Evolutionary conservation across 208 protist genomes (phyloP).

Genomic region (Balamuthia mandrillaris): DNA sequence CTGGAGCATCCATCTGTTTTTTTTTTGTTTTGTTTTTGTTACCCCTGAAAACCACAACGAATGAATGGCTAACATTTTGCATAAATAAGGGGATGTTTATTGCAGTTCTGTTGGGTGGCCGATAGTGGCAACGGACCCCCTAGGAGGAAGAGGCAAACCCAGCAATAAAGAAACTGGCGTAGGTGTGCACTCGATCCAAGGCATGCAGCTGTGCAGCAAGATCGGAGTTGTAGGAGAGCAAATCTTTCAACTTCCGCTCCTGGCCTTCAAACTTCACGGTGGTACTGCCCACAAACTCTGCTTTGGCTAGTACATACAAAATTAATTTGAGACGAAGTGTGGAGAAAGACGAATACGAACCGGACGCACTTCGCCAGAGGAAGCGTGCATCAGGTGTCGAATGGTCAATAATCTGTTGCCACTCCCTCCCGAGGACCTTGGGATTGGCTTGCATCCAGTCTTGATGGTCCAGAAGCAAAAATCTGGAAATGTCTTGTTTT

Average conservation of each 20-base stretch:
- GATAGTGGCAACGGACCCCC: too few relatives aligned
- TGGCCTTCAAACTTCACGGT: not conserved
- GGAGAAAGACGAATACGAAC: too few relatives aligned
- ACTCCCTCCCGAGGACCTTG: constrained; percentile 34
- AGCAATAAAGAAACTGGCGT: constrained; percentile 41
- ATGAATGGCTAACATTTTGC: too few relatives aligned
- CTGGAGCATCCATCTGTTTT: too few relatives aligned
- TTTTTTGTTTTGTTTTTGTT: too few relatives aligned
- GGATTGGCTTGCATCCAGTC: constrained; percentile 36
- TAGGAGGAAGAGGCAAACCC: too few relatives aligned
- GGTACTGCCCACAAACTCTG: constrained; percentile 27
- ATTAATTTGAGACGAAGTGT: too few relatives aligned
- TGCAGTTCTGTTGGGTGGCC: too few relatives aligned
- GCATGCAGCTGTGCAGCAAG: constrained; percentile 5
- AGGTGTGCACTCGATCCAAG: constrained; percentile 43
- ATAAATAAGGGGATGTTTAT: too few relatives aligned
- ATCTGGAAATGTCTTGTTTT: constrained; percentile 33
- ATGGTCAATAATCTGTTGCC: constrained; percentile 18
- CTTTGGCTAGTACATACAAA: too few relatives aligned
- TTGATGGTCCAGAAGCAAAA: constrained; percentile 37
- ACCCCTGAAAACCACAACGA: too few relatives aligned
- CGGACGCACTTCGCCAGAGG: constrained; percentile 43
- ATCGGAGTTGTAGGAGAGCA: constrained; percentile 8
- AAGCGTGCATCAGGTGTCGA: constrained; percentile 8
- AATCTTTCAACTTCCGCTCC: constrained; percentile 4